These are phyloP conservation scores for Sporisorium iseilematis-ciliati DNA, from an alignment of 1,284 basidiomycete species.

Conservation along the genomic window DNA sequence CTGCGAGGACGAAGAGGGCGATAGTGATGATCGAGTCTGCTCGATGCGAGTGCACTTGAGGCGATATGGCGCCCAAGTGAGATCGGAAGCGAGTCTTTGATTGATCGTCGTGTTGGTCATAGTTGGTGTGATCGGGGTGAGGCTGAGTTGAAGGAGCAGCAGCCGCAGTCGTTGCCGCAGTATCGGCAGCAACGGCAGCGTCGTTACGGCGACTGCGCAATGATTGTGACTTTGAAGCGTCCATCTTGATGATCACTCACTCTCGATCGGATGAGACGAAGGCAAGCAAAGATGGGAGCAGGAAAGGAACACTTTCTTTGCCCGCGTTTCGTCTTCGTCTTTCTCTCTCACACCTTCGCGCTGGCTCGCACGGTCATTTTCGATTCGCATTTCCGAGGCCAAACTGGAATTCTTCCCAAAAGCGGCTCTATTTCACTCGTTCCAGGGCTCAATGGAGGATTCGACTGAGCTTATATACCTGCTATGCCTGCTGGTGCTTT, in stretches of 20 bases:
- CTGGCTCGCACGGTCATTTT: conserved; percentile 14
- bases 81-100: conserved; percentile 24
- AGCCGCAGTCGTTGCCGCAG: not conserved
- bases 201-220: conserved; percentile 35
- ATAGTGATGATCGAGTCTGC: conserved; percentile 34
- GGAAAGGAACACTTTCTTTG: not conserved
- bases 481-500: too few relatives aligned
- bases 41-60: conserved; percentile 28
- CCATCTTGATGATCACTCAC: conserved; percentile 16
- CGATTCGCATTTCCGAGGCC: not conserved
- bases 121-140: not conserved
- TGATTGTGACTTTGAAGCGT: conserved; percentile 35
- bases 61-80: conserved; percentile 6
- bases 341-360: not conserved
- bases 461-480: too few relatives aligned
- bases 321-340: conserved; percentile 2
- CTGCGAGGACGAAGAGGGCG: conserved; percentile 48
- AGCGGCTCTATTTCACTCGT: too few relatives aligned
- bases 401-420: not conserved
- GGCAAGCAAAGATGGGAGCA: not conserved
- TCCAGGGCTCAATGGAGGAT: too few relatives aligned
- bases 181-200: not conserved
- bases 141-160: not conserved
- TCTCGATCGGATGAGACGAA: conserved; percentile 1
- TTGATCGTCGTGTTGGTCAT: conserved; percentile 9